phyloP scores from a whole-genome alignment of 2,329 filamentous ascomycete species.

The Beauveria brongniartii region DNA sequence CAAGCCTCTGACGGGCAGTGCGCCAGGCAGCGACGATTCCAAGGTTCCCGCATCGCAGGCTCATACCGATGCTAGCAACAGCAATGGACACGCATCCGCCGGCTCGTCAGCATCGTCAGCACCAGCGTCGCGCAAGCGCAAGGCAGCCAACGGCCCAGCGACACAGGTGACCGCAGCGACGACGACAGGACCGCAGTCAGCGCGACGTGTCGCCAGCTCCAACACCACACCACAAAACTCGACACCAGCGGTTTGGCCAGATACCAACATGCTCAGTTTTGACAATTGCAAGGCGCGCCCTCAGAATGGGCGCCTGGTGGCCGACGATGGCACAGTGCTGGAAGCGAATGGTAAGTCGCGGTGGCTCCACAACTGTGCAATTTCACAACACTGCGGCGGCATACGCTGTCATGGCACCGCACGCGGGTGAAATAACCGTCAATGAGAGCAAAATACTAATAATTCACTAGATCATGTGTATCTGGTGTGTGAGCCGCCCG shows the following conservation, averaged over 20 bases:
- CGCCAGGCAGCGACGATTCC: conserved; percentile 29
- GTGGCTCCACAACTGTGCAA: conserved; percentile 14
- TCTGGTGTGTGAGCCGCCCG: conserved; percentile 92
- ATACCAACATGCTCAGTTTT: conserved; percentile 87
- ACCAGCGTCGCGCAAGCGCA: conserved; percentile 70
- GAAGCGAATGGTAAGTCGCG: conserved; percentile 66
- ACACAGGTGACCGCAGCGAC: conserved; percentile 6
- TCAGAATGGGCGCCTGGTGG: conserved; percentile 69
- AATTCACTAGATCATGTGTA: conserved; percentile 64
- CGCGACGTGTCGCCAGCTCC: conserved; percentile 17
- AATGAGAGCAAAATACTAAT: not conserved
- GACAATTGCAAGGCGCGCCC: conserved; percentile 60
- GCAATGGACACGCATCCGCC: conserved; percentile 15
- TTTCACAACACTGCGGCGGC: conserved; percentile 9
- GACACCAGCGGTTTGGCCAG: conserved; percentile 38
- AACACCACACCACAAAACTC: conserved; percentile 28
- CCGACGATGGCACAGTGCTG: conserved; percentile 83
- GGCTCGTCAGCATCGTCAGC: conserved; percentile 41
- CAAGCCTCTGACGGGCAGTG: conserved; percentile 21
- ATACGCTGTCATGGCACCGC: not conserved
- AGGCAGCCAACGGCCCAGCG: conserved; percentile 46
- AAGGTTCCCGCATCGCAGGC: conserved; percentile 29
- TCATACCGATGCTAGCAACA: conserved; percentile 17
- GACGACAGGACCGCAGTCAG: not conserved
- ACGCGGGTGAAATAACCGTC: not conserved